These are phyloP conservation scores for Podospora pseudoanserina DNA, from an alignment of 495 filamentous ascomycete genomes.

Conservation along the genomic window DNA sequence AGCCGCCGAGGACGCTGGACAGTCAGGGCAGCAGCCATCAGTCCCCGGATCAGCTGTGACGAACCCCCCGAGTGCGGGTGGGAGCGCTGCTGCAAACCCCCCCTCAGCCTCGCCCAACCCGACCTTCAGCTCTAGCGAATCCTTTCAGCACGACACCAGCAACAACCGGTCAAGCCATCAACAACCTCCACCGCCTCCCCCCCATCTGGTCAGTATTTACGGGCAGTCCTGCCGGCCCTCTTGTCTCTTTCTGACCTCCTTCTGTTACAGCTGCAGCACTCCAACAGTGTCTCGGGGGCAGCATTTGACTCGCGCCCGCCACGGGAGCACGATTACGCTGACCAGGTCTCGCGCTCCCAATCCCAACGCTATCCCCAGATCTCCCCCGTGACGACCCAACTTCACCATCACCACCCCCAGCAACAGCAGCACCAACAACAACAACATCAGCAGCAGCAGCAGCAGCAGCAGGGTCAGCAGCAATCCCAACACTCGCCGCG, in stretches of 20 bases:
- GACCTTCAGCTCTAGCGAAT: conserved; percentile 46
- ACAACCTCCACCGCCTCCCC: conserved; percentile 27
- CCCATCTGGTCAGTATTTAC: conserved; percentile 35
- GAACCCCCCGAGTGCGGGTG: conserved; percentile 29
- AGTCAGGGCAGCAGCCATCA: conserved; percentile 25
- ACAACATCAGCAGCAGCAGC: conserved; percentile 22
- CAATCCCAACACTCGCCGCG: conserved; percentile 28
- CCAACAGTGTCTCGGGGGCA: conserved; percentile 31
- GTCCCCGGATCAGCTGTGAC: conserved; percentile 29
- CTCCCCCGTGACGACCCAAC: conserved; percentile 31
- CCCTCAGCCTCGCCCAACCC: conserved; percentile 44
- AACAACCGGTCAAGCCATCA: conserved; percentile 14
- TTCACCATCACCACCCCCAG: conserved; percentile 33
- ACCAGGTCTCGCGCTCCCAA: conserved; percentile 36
- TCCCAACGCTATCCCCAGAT: conserved; percentile 33
- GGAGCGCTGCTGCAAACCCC: conserved; percentile 34
- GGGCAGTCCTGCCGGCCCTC: conserved; percentile 21
- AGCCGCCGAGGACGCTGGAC: conserved; percentile 27
- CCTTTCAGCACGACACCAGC: conserved; percentile 39
- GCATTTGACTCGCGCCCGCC: conserved; percentile 28
- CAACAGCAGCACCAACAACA: conserved; percentile 28
- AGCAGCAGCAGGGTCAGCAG: conserved; percentile 22
- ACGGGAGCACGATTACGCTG: conserved; percentile 27
- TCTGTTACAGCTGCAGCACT: conserved; percentile 33
- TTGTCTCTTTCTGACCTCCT: conserved; percentile 19